Evolutionary conservation across 768 basidiomycete species (phyloP).

Genomic region (Russula abietina): DNA sequence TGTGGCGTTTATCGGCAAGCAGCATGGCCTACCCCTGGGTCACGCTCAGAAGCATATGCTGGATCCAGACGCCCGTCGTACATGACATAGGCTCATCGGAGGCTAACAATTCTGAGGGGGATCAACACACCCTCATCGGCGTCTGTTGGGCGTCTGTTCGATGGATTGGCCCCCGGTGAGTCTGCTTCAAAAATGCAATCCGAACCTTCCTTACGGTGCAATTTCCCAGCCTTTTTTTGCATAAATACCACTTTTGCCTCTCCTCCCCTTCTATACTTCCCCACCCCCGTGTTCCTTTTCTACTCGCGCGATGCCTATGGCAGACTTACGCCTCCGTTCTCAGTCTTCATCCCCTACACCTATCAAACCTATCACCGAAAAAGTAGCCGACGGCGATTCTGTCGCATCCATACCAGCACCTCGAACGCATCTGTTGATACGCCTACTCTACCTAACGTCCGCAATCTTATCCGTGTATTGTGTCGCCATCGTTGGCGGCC

Average conservation of each 20-base stretch:
- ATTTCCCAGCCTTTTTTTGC: conserved; percentile 23
- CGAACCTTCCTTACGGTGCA: conserved; percentile 19
- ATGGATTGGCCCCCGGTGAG: conserved; percentile 21
- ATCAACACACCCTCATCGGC: conserved; percentile 4
- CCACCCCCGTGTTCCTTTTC: conserved; percentile 4
- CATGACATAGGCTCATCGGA: conserved; percentile 8
- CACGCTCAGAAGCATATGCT: conserved; percentile 7
- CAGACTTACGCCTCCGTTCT: conserved; percentile 25
- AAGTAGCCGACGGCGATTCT: conserved; percentile 2
- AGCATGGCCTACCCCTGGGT: conserved; percentile 8
- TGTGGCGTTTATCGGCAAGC: conserved; percentile 13
- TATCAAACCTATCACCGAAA: conserved; percentile 7
- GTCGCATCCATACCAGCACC: background rate
- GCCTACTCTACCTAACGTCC: conserved; percentile 24
- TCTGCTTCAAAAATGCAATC: conserved; percentile 17
- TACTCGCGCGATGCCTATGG: conserved; percentile 12
- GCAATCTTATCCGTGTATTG: conserved; percentile 26
- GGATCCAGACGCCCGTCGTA: conserved; percentile 15
- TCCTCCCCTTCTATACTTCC: background rate
- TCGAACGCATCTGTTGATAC: conserved; percentile 2
- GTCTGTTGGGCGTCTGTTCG: conserved; percentile 11
- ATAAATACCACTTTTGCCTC: conserved; percentile 24
- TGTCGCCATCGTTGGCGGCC: conserved; percentile 17
- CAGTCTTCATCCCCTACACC: conserved; percentile 21
- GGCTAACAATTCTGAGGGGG: background rate